These are phyloP conservation scores for Venturia oleaginea DNA, from an alignment of 2,329 filamentous ascomycete genomes.

Conservation along the genomic window DNA sequence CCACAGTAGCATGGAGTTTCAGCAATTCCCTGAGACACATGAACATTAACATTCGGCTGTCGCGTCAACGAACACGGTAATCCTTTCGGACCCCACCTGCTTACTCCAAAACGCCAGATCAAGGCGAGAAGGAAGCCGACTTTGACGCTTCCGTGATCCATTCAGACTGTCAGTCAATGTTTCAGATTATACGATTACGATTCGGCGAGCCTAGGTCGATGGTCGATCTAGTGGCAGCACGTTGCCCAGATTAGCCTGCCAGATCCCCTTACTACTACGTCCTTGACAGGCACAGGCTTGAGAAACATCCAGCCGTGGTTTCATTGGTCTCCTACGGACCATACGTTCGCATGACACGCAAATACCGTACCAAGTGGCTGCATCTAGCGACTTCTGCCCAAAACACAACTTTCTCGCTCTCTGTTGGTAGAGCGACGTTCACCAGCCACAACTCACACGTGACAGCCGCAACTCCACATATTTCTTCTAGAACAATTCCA, in stretches of 20 bases:
- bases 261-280: background rate
- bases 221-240: background rate
- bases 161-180: background rate
- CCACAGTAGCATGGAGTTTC: conserved; percentile 3
- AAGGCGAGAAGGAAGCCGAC: background rate
- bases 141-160: background rate
- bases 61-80: background rate
- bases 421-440: background rate
- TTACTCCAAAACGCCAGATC: background rate
- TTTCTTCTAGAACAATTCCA: background rate
- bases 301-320: conserved; percentile 16
- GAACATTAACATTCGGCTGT: background rate
- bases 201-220: background rate
- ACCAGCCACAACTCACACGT: background rate
- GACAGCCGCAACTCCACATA: background rate
- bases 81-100: background rate
- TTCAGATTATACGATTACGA: background rate
- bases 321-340: background rate
- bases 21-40: conserved; percentile 6
- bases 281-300: conserved; percentile 15
- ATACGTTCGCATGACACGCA: background rate
- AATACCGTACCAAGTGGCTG: background rate
- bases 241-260: background rate
- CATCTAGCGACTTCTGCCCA: background rate
- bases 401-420: background rate